Evolutionary conservation across 2,329 filamentous ascomycete species (phyloP), one percentile per base, ranked within the genome.

Genomic region (Penicillium polonicum): DNA sequence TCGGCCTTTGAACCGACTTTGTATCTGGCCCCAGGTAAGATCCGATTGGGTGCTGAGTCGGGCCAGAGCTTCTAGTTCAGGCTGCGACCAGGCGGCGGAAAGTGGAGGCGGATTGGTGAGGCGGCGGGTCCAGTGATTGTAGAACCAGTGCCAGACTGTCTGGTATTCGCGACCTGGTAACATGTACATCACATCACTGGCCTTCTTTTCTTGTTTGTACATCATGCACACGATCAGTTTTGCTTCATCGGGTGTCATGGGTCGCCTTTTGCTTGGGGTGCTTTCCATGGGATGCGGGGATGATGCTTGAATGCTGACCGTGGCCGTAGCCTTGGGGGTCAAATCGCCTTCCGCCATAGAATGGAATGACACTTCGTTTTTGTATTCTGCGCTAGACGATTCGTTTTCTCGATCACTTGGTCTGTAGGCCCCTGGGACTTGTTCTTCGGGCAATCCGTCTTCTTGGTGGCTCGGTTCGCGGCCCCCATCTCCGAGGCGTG

Each of bases 221-320:
- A 67, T 69, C 68, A 73, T 65, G 49, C 57, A 58, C 17, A 74
- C 62, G 50, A 75, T 68, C 21, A 70, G 45, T 50, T 63, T 71
- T 31, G 65, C 67, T 52, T 75, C 72, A 25, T 74, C 69, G 13
- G 69, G 72, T n/a, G 68, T 67, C 2, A 74, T 65, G 39, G n/a
- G 35, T 45, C 23, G 38, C 51, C 52, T 59, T 60, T 61, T 67
- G 48, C 57, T 62, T 38, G 67, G 65, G 10, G 66, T 65, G 13
- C 38, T 52, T 44, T 59, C 48, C 33, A 45, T 21, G 12, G 39
- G 29, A n/a, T 46, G 42, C 19, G 51, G 33, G 17, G 49, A 46
- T 23, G 8, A 19, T 27, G n/a, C 29, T 15, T 49, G 23, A 41
- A 19, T 35, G 38, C 52, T 43, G 36, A 52, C 27, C 15, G 35